Evolutionary conservation across 257 asterid species (phyloP).

Genomic region (Primulina huaijiensis): DNA sequence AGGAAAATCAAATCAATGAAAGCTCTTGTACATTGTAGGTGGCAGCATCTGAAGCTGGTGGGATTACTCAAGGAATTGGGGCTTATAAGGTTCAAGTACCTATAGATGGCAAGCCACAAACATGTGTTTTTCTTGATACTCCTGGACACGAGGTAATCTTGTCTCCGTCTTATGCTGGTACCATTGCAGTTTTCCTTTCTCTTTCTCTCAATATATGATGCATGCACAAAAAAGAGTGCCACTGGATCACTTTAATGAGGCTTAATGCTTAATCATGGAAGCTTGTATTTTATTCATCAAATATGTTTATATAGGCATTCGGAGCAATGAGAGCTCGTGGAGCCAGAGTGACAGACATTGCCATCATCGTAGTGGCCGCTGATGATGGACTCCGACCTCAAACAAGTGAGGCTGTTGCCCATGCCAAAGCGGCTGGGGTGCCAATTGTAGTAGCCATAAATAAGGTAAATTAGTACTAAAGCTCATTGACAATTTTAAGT

Average conservation of each 20-base stretch:
- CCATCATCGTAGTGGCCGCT: slow-evolving; percentile 94
- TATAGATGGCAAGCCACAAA: slow-evolving; percentile 72
- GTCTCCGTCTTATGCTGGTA: slow-evolving; percentile 24
- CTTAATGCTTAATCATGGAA: slow-evolving; percentile 1
- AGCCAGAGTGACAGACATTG: slow-evolving; percentile 97
- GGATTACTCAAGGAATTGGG: slow-evolving; percentile 98
- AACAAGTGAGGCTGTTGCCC: slow-evolving; percentile 96
- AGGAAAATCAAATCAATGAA: slow-evolving; percentile 34
- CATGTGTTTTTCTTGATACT: slow-evolving; percentile 95
- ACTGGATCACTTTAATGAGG: slow-evolving; percentile 1
- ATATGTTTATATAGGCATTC: slow-evolving; percentile 58
- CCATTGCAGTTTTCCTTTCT: slow-evolving; percentile 1
- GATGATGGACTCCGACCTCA: slow-evolving; percentile 98
- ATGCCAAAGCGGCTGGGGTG: slow-evolving; percentile 94
- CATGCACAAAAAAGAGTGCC: not conserved
- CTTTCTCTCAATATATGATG: slow-evolving; percentile 3
- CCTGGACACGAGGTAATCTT: slow-evolving; percentile 94
- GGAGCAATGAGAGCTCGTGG: slow-evolving; percentile 99
- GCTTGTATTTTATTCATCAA: slow-evolving; percentile 20
- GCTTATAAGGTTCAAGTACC: slow-evolving; percentile 94
- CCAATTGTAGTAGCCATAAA: slow-evolving; percentile 92
- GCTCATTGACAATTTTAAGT: slow-evolving; percentile 15
- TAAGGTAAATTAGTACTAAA: slow-evolving; percentile 46
- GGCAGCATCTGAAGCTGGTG: slow-evolving; percentile 96
- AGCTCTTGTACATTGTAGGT: slow-evolving; percentile 50